Base-by-base conservation (phyloP, 2,329 filamentous ascomycete species). In the Clonostachys byssicola region DNA sequence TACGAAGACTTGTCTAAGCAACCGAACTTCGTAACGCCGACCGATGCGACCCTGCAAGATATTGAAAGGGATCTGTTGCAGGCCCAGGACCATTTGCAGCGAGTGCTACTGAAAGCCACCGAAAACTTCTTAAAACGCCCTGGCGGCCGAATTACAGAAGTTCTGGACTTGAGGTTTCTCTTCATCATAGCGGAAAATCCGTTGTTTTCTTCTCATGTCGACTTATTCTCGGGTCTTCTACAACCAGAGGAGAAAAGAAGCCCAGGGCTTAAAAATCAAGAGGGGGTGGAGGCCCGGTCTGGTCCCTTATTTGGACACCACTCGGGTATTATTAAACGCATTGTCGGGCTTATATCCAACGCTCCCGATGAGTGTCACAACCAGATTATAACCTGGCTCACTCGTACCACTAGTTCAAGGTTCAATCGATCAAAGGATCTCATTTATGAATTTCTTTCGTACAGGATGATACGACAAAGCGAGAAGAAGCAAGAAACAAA, bases 111-210 rank as follows among this genome's bases (percentile, higher is more conserved):
- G 20, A 95, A 92, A 63, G 83, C 85, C 10, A 88, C 83, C 0
- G 92, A 96, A 62, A 83, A 79, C 55, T 66, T 95, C 8, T 72
- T 96, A 17, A 95, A 92, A 63, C 80, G 90, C 16, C 91, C 92
- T 0, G 83, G 88, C 2, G 79, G 85, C 34, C 80, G 80, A 6
- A 63, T 96, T 44, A 78, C 74, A 43, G 79, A 81, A 23, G 81
- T 88, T 0, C 79, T 85, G 50, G 83, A 95, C 55, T 71, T 88
- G 38, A 79, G 91, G 6, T 94, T 92, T 61, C 70, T 96, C 16
- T 71, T 96, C 14, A 83, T 96, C 34, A 71, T 95, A 20, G 65
- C 94, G 36, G 81, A 82, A 16, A 96, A 95, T 61, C 92, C 92
- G 6, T 72, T 92, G 4, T 64, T 96, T 9, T 79, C 86, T 51